phyloP scores from a whole-genome alignment of 805 yeast species.

The Ogataea philodendri region DNA sequence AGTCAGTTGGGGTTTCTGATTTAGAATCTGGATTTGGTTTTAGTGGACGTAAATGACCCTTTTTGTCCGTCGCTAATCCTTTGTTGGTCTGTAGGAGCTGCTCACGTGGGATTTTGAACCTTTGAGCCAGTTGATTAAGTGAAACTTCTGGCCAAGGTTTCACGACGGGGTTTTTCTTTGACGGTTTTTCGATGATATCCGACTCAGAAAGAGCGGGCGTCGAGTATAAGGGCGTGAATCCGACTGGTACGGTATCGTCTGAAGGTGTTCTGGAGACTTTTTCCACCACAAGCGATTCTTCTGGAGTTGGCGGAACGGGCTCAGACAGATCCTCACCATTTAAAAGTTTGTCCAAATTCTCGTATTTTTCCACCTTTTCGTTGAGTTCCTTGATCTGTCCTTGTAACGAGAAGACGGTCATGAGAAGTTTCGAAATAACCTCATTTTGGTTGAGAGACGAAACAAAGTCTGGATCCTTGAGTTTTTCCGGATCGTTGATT shows the following conservation, averaged over 20 bases:
- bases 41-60: constrained; percentile 18
- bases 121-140: constrained; percentile 27
- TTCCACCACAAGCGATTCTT: constrained; percentile 15
- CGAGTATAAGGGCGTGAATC: constrained; percentile 28
- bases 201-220: constrained; percentile 26
- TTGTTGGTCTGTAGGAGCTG: constrained; percentile 18
- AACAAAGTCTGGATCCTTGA: constrained; percentile 18
- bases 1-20: constrained; percentile 4
- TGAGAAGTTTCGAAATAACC: constrained; percentile 22
- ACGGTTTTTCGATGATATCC: constrained; percentile 22
- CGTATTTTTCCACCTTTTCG: constrained; percentile 21
- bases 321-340: constrained; percentile 19
- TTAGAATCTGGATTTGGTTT: constrained; percentile 15
- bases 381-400: constrained; percentile 20
- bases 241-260: constrained; percentile 19
- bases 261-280: constrained; percentile 16
- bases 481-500: constrained; percentile 22
- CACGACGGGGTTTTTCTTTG: constrained; percentile 22
- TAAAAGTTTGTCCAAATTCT: constrained; percentile 19
- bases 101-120: constrained; percentile 29
- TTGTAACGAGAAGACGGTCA: constrained; percentile 20
- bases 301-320: constrained; percentile 3
- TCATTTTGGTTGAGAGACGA: constrained; percentile 23
- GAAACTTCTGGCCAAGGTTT: constrained; percentile 33
- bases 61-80: constrained; percentile 13